phyloP scores from a whole-genome alignment of 2,329 filamentous ascomycete species.

The Fusarium clavum region DNA sequence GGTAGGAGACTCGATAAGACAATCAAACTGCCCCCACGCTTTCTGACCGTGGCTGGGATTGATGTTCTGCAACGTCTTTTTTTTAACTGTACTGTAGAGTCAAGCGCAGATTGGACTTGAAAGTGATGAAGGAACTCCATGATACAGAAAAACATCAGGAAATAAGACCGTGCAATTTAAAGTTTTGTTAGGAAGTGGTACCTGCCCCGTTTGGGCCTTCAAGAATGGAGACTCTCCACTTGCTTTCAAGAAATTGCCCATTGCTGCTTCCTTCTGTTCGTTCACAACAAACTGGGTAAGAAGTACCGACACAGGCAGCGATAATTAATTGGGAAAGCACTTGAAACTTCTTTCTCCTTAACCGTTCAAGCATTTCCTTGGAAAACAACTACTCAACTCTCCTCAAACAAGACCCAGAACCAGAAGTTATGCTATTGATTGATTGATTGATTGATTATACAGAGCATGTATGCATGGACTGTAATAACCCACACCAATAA shows the following conservation, averaged over 20 bases:
- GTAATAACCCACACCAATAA: constrained; percentile 20
- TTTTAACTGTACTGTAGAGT: neutral
- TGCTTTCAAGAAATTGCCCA: neutral
- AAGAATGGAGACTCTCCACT: neutral
- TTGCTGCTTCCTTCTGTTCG: constrained; percentile 8
- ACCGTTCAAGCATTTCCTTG: neutral
- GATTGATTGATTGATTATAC: neutral
- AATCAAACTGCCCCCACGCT: constrained; percentile 27
- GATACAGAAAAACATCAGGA: constrained; percentile 4
- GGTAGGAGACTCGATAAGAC: constrained; percentile 33
- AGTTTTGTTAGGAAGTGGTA: constrained; percentile 14
- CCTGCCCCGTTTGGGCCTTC: neutral
- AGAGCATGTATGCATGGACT: neutral
- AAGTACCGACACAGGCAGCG: neutral
- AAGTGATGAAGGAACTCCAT: constrained; percentile 1
- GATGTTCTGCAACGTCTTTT: constrained; percentile 11
- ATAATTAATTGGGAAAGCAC: neutral
- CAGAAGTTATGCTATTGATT: constrained; percentile 8
- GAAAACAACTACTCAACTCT: neutral
- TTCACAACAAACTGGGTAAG: neutral
- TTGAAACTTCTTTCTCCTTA: too few relatives aligned
- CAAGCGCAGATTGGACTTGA: neutral
- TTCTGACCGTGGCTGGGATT: constrained; percentile 36
- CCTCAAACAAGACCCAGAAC: neutral
- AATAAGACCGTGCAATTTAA: constrained; percentile 10